Base-by-base conservation (phyloP, 2,329 filamentous ascomycete species). In the Aspergillus proliferans region DNA sequence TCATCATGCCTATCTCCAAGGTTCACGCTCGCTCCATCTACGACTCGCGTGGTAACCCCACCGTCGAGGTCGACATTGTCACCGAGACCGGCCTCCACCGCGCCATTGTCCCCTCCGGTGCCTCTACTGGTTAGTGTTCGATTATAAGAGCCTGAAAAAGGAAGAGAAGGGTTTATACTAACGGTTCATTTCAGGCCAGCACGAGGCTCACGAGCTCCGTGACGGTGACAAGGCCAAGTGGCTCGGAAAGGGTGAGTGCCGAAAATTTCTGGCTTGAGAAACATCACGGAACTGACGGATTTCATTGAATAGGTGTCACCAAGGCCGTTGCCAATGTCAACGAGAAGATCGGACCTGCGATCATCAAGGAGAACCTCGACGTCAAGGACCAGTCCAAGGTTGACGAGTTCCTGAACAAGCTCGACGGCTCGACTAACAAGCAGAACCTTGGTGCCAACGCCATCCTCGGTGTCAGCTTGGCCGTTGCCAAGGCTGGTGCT, bases 41-140 rank as follows among this genome's bases (percentile, higher is more conserved):
- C 84, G 93, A 98, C 83, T 97, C 93, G 74, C 92, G 93, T 62
- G 83, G 83, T 72, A 98, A 98, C 85, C 93, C 93, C 68, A 98
- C 93, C 71, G 92, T 96, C 69, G 92, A 97, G 82, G 92, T 97
- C 67, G 92, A 96, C 73, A 84, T 96, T 65, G 87, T 95, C 77
- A 96, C 91, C 64, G 89, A 95, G 79, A 94, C 87, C 65, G 92
- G 92, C 69, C 85, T 97, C 57, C 91, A 96, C 84, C 90, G 92
- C 70, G 91, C 92, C 72, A 96, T 96, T 71, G 92, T 97, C 57
- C 92, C 92, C 66, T 96, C 91, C 60, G 92, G 92, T 73, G 92
- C 92, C 67, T 96, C 92, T 65, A 96, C 91, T 66, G 90, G 87
- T 91, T 73, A 69, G 84, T 80, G 45, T 22, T 24, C 44, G 19